These are phyloP conservation scores for Amanita inopinata DNA, from an alignment of 768 basidiomycete species.

Conservation along the genomic window DNA sequence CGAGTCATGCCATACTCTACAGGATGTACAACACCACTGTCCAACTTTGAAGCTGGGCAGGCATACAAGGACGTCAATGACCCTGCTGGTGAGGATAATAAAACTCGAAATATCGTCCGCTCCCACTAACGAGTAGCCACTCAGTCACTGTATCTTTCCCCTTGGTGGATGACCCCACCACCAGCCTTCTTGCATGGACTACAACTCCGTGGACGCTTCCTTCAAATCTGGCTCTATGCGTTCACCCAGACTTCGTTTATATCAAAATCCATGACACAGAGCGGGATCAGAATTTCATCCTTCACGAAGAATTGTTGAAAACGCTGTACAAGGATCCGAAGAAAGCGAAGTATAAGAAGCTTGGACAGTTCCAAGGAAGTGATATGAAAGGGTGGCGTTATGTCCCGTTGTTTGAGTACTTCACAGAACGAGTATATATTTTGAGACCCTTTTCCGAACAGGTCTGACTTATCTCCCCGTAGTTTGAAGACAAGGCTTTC, in stretches of 20 bases:
- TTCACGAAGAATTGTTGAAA: constrained; percentile 78
- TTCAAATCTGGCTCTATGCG: constrained; percentile 90
- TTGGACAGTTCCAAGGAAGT: constrained; percentile 77
- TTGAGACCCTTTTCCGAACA: background rate
- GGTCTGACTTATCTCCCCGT: background rate
- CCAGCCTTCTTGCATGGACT: constrained; percentile 92
- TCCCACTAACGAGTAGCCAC: background rate
- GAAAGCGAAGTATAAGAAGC: constrained; percentile 91
- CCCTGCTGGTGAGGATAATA: constrained; percentile 59
- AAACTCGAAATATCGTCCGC: background rate
- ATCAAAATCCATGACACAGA: constrained; percentile 94
- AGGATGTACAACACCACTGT: constrained; percentile 90
- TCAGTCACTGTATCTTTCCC: constrained; percentile 88
- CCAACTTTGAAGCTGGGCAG: constrained; percentile 93
- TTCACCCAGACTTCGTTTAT: constrained; percentile 93
- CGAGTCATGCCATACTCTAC: constrained; percentile 98
- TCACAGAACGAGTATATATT: constrained; percentile 71
- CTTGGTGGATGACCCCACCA: constrained; percentile 85
- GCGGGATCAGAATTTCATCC: constrained; percentile 79
- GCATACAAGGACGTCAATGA: constrained; percentile 91
- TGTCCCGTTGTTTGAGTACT: constrained; percentile 92
- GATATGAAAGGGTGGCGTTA: constrained; percentile 98
- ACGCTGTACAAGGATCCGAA: constrained; percentile 96
- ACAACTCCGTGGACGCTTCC: constrained; percentile 99
- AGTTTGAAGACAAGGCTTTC: constrained; percentile 92